Conservation (phyloP, 352 stramenopile genomes). For the Thraustochytrium sp. region DNA sequence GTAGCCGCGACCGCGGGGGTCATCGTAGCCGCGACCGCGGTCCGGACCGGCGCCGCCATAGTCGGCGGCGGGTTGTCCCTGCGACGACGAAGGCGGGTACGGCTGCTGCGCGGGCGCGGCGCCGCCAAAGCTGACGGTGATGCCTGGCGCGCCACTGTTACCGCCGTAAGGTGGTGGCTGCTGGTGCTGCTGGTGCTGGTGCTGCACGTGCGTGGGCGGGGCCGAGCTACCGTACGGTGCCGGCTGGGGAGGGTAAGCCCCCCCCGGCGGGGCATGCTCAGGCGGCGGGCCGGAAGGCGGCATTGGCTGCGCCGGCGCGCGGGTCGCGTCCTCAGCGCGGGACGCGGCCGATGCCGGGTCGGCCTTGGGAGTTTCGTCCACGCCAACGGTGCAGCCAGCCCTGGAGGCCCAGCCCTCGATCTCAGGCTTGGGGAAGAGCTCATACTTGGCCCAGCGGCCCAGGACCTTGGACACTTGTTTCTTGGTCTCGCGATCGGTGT, state of each 20-base stretch:
- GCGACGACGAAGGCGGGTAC: too few relatives aligned
- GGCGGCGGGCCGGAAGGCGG: not conserved
- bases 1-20: not conserved
- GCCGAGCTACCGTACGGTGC: too few relatives aligned
- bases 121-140: too few relatives aligned
- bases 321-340: not conserved
- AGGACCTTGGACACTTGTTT: conserved; percentile 30
- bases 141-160: too few relatives aligned
- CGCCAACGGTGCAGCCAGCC: not conserved
- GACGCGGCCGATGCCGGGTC: not conserved
- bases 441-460: not conserved
- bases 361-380: not conserved
- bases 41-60: not conserved
- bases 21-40: not conserved
- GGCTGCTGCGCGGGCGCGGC: too few relatives aligned
- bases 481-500: not conserved
- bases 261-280: not conserved
- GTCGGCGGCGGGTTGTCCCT: not conserved
- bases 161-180: too few relatives aligned
- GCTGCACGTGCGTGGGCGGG: too few relatives aligned
- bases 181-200: too few relatives aligned
- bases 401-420: not conserved
- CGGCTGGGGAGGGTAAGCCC: not conserved
- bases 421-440: not conserved
- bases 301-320: not conserved